Conservation (phyloP, 2,329 filamentous ascomycete genomes). For the Cordyceps javanica region DNA sequence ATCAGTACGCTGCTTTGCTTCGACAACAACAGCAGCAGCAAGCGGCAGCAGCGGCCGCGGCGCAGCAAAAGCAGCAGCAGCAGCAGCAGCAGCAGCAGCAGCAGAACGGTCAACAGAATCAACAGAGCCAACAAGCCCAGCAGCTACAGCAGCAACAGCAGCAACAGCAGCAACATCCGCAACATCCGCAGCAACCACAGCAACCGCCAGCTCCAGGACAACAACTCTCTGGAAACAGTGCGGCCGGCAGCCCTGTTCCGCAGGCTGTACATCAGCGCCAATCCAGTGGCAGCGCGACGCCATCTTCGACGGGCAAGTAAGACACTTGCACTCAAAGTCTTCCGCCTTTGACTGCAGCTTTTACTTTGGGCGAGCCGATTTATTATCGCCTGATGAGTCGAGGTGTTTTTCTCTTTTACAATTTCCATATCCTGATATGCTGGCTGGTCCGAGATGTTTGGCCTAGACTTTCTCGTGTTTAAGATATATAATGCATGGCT, state of each 20-base stretch:
- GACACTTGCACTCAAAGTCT: not conserved
- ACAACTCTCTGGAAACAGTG: slow-evolving; percentile 5
- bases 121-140: slow-evolving; percentile 21
- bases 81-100: slow-evolving; percentile 13
- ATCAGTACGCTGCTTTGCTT: slow-evolving; percentile 54
- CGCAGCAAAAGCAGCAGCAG: slow-evolving; percentile 19
- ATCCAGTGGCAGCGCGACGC: slow-evolving; percentile 35
- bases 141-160: slow-evolving; percentile 14
- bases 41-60: slow-evolving; percentile 20
- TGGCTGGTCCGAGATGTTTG: not conserved
- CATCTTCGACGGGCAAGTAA: slow-evolving; percentile 24
- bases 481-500: not conserved
- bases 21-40: slow-evolving; percentile 51
- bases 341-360: not conserved
- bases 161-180: slow-evolving; percentile 12
- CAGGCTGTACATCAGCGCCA: slow-evolving; percentile 24
- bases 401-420: not conserved
- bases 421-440: not conserved
- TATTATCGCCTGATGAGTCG: not conserved
- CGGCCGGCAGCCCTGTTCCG: slow-evolving; percentile 6
- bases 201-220: slow-evolving; percentile 14
- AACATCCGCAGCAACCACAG: slow-evolving; percentile 10
- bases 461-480: not conserved
- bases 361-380: not conserved
- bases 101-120: slow-evolving; percentile 17